These are phyloP conservation scores for Metschnikowia santaceciliae DNA, from an alignment of 805 yeast genomes.

Conservation along the genomic window DNA sequence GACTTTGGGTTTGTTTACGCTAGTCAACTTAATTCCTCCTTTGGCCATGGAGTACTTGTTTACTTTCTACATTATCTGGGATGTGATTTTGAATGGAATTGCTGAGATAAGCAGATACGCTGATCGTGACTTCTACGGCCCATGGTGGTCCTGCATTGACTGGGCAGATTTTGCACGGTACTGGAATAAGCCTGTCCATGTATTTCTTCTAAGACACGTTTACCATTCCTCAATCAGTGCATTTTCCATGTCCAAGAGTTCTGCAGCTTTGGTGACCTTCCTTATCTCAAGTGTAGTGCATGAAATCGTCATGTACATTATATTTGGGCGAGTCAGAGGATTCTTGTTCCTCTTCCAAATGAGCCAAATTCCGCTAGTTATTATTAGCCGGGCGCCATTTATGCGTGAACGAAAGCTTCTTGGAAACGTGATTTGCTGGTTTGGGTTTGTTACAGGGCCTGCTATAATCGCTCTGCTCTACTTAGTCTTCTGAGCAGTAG, in stretches of 20 bases:
- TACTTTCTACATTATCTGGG: constrained; percentile 91
- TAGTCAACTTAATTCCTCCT: constrained; percentile 75
- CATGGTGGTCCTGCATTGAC: constrained; percentile 95
- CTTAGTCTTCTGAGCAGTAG: constrained; percentile 39
- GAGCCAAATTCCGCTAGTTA: constrained; percentile 79
- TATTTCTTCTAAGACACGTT: constrained; percentile 85
- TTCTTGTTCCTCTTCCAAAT: constrained; percentile 78
- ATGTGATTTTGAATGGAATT: constrained; percentile 80
- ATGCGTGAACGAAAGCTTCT: constrained; percentile 53
- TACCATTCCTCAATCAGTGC: constrained; percentile 87
- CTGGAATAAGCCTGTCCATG: constrained; percentile 95
- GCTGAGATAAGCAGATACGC: constrained; percentile 87
- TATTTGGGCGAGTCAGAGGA: constrained; percentile 76
- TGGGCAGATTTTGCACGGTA: constrained; percentile 92
- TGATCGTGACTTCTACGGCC: constrained; percentile 89
- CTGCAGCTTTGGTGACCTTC: constrained; percentile 77
- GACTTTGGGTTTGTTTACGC: constrained; percentile 23
- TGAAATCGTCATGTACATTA: constrained; percentile 87
- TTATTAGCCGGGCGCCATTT: constrained; percentile 55
- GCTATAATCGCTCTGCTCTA: constrained; percentile 82
- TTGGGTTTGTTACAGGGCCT: constrained; percentile 88
- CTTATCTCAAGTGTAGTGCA: constrained; percentile 78
- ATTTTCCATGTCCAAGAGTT: constrained; percentile 54
- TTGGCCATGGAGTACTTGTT: constrained; percentile 72
- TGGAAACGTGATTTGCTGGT: constrained; percentile 86